Conservation (phyloP, 495 filamentous ascomycete genomes). For the Penicillium lividum region DNA sequence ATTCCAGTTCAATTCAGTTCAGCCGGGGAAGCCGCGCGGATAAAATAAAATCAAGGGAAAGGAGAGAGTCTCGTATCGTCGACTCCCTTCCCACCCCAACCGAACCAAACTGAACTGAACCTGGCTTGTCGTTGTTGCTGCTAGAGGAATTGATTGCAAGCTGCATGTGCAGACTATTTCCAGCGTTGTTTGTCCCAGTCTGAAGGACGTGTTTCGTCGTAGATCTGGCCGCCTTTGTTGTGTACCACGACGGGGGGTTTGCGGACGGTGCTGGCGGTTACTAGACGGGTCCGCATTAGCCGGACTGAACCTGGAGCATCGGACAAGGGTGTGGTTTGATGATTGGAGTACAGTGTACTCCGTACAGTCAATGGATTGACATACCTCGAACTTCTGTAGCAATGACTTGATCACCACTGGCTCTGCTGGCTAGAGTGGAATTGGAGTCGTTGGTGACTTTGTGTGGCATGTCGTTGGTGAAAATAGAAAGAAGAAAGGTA, state of each 20-base stretch:
- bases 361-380: constrained; percentile 15
- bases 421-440: constrained; percentile 44
- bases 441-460: constrained; percentile 48
- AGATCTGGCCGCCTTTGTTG: constrained; percentile 49
- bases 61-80: not conserved
- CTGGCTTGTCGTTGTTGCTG: not conserved
- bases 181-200: constrained; percentile 54
- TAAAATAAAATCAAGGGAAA: constrained; percentile 14
- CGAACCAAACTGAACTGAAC: not conserved
- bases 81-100: constrained; percentile 3
- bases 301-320: constrained; percentile 25
- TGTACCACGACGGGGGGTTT: constrained; percentile 45
- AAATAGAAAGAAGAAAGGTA: constrained; percentile 5
- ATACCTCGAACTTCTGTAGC: constrained; percentile 43
- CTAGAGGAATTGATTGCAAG: not conserved
- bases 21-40: constrained; percentile 34
- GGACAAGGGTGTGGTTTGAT: constrained; percentile 9
- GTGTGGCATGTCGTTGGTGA: constrained; percentile 36
- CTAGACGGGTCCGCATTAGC: constrained; percentile 24
- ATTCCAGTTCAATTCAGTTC: not conserved
- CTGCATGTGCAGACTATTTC: constrained; percentile 35
- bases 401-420: constrained; percentile 39
- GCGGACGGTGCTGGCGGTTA: constrained; percentile 30
- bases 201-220: constrained; percentile 49
- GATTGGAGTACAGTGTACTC: not conserved